Evolutionary conservation across 1,284 basidiomycete genomes (phyloP).

Genomic region (Tremellales sp.): DNA sequence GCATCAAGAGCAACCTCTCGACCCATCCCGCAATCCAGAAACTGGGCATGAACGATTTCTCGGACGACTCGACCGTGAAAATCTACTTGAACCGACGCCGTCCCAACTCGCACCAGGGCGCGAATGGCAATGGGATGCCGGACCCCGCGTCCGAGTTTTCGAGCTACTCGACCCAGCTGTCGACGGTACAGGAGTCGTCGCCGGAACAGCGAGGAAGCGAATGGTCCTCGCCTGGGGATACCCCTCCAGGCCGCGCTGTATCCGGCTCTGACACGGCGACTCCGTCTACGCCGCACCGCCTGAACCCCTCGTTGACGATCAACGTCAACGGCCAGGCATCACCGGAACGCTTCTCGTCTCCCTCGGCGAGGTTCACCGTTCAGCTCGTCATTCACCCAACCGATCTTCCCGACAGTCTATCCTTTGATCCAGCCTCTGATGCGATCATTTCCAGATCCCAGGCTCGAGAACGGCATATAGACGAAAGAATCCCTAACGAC

Average conservation of each 20-base stretch:
- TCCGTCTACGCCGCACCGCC: constrained; percentile 46
- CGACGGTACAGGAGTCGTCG: constrained; percentile 24
- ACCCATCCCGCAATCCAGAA: constrained; percentile 91
- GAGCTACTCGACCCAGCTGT: constrained; percentile 24
- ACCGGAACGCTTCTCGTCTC: constrained; percentile 70
- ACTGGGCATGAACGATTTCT: constrained; percentile 92
- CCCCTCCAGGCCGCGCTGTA: neutral
- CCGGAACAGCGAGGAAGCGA: constrained; percentile 10
- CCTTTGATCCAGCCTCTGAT: constrained; percentile 85
- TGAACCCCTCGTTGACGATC: constrained; percentile 52
- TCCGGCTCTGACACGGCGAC: constrained; percentile 11
- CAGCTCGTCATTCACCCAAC: constrained; percentile 80
- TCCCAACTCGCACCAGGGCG: constrained; percentile 30
- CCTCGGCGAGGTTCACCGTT: constrained; percentile 75
- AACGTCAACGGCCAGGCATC: constrained; percentile 53
- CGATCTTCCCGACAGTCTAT: constrained; percentile 88
- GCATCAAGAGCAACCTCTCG: constrained; percentile 81
- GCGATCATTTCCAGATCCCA: constrained; percentile 69
- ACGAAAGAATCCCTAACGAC: constrained; percentile 14
- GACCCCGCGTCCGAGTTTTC: constrained; percentile 26
- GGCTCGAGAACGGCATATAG: constrained; percentile 16
- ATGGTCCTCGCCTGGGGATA: constrained; percentile 5
- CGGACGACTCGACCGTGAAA: constrained; percentile 93
- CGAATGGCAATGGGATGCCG: constrained; percentile 11
- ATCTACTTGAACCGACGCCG: constrained; percentile 74